Evolutionary conservation across 768 basidiomycete genomes (phyloP).

Genomic region (Agaricus bisporus): DNA sequence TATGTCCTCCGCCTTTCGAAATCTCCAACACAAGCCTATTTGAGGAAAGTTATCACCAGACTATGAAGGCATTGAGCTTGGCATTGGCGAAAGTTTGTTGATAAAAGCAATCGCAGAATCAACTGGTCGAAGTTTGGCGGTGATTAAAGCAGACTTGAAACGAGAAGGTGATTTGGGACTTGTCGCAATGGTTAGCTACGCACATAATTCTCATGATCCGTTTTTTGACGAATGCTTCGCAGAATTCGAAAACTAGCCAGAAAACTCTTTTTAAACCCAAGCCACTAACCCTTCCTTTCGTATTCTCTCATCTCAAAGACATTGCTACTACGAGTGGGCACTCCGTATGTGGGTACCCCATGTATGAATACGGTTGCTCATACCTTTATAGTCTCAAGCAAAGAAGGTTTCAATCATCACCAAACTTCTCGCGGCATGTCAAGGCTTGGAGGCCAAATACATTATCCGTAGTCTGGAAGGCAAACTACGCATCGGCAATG

Average conservation of each 20-base stretch:
- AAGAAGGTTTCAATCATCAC: conserved; percentile 96
- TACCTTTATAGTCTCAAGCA: conserved; percentile 66
- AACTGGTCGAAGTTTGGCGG: conserved; percentile 77
- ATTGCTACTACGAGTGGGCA: conserved; percentile 85
- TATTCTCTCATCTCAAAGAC: conserved; percentile 86
- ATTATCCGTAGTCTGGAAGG: conserved; percentile 94
- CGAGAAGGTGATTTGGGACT: conserved; percentile 93
- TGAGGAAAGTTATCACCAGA: conserved; percentile 78
- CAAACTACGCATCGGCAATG: conserved; percentile 94
- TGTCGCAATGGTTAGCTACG: conserved; percentile 78
- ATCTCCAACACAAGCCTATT: background rate
- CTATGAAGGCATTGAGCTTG: conserved; percentile 91
- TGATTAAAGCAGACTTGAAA: conserved; percentile 89
- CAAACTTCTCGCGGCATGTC: conserved; percentile 87
- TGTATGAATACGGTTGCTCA: background rate
- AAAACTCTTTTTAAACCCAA: conserved; percentile 94
- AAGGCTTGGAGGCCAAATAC: conserved; percentile 91
- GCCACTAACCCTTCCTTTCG: conserved; percentile 78
- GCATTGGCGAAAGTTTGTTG: conserved; percentile 91
- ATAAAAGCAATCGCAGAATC: conserved; percentile 95
- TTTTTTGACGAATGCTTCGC: conserved; percentile 1
- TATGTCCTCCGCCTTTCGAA: conserved; percentile 29
- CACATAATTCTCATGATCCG: background rate
- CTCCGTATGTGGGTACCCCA: conserved; percentile 42
- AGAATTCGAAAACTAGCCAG: conserved; percentile 93